These are phyloP conservation scores for Alternaria sp. DNA, from an alignment of 2,329 filamentous ascomycete genomes.

Conservation along the genomic window DNA sequence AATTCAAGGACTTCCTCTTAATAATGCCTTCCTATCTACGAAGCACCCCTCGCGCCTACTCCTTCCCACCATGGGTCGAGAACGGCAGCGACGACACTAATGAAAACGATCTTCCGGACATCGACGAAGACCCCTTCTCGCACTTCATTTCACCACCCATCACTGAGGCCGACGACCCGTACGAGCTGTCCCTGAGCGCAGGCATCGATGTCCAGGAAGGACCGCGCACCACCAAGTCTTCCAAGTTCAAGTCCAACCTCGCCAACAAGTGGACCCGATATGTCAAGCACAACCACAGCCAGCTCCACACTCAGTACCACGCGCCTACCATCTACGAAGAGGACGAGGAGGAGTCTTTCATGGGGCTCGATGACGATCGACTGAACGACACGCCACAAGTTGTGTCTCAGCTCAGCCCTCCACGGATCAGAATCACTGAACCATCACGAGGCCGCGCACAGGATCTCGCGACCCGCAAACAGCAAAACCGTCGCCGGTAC, in stretches of 20 bases:
- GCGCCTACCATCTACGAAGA: conserved; percentile 33
- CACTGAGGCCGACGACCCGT: conserved; percentile 50
- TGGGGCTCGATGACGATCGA: conserved; percentile 45
- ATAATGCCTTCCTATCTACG: conserved; percentile 46
- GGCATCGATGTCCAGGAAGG: conserved; percentile 46
- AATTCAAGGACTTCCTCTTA: conserved; percentile 31
- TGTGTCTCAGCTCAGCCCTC: conserved; percentile 37
- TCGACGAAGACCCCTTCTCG: conserved; percentile 52
- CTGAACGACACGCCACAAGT: conserved; percentile 39
- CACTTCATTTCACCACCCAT: conserved; percentile 52
- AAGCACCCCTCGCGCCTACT: conserved; percentile 38
- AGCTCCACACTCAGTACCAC: conserved; percentile 44
- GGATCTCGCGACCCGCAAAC: conserved; percentile 42
- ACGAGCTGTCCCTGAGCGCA: conserved; percentile 47
- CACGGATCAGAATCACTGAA: conserved; percentile 37
- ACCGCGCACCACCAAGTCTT: conserved; percentile 38
- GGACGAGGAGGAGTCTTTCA: conserved; percentile 45
- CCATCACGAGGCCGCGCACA: conserved; percentile 47
- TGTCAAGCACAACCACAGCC: conserved; percentile 43
- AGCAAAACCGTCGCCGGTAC: conserved; percentile 37
- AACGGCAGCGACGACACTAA: conserved; percentile 27
- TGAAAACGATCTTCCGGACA: conserved; percentile 42
- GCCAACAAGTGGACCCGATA: conserved; percentile 51
- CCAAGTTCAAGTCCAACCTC: conserved; percentile 49
- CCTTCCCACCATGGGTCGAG: conserved; percentile 45